phyloP scores from a whole-genome alignment of 164 flowering plant species.

The Stephania japonica region DNA sequence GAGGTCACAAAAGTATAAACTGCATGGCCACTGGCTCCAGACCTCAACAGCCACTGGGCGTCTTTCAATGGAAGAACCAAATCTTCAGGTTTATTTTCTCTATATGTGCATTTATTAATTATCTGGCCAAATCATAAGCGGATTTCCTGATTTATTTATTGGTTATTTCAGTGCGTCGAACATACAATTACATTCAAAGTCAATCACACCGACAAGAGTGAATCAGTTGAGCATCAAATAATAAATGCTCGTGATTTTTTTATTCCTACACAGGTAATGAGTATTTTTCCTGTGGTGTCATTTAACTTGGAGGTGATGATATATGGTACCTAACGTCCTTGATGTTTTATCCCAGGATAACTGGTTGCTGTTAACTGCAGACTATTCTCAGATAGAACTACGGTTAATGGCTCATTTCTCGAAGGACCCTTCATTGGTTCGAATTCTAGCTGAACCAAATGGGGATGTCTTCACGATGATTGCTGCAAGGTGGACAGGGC shows the following conservation, averaged over 20 bases:
- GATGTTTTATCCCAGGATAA: constrained; percentile 51
- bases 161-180: constrained; percentile 69
- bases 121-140: not conserved
- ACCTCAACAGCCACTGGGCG: constrained; percentile 96
- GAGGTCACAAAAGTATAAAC: constrained; percentile 59
- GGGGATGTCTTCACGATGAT: constrained; percentile 91
- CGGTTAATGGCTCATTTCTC: constrained; percentile 99
- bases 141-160: not conserved
- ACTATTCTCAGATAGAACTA: constrained; percentile 95
- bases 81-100: constrained; percentile 75
- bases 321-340: constrained; percentile 4
- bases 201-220: constrained; percentile 23
- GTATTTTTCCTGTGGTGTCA: not conserved
- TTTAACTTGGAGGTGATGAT: not conserved
- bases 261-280: constrained; percentile 71
- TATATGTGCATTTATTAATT: constrained; percentile 6
- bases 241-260: constrained; percentile 88
- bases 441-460: constrained; percentile 59
- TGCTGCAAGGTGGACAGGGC: constrained; percentile 85
- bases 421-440: constrained; percentile 58
- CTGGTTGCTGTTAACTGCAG: constrained; percentile 84
- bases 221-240: constrained; percentile 28
- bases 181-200: constrained; percentile 67
- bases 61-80: constrained; percentile 97
- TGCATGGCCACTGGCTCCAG: constrained; percentile 98